Evolutionary conservation across 371 early-diverging fungal species (phyloP), one percentile per base, ranked within the genome.

Genomic region (Paraphysoderma sedebokerense): DNA sequence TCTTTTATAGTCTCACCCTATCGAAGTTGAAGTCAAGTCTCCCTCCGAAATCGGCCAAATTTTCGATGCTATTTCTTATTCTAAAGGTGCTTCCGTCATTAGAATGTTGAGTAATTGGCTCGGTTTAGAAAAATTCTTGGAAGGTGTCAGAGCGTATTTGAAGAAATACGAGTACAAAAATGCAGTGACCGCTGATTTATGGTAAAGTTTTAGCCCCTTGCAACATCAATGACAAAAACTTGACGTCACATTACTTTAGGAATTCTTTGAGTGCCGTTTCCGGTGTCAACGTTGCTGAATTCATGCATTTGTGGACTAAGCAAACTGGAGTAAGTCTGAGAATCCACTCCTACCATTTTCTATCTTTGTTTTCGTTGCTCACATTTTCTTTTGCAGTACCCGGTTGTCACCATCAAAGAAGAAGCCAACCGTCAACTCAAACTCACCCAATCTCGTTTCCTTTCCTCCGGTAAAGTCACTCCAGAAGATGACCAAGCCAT

Each of bases 61-160:
- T 19, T 90, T 90, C 57, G 89, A 88, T 54, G 72, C 71, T 33
- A 79, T 81, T 35, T 70, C 82, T 26, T 96, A 96, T 66, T 70
- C 70, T 49, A 98, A 98, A 61, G 95, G 95, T n/a, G 90, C 87
- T 0, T 76, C 79, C 39, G 78, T 91, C 3, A 88, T 98, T 36
- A 72, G 92, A 47, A 95, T 95, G 96, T 61, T 93, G 38, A 75
- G 76, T 47, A 67, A 76, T 30, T 87, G 77, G 72, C 52, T 95
- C 0, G 81, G 84, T 6, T 68, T 68, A 13, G 75, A 87, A n/a
- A 59, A 56, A 11, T 77, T 91, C 61, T 62, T 82, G 48, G 55
- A 68, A n/a, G 93, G 92, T 2, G 64, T 92, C 15, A 68, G 77
- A 26, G 65, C 58, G 22, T 98, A 93, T 60, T 61, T 98, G 45